Percentiles rank a stretch among this genome's conserved stretches.
phyloP scores from a whole-genome alignment of 306 rosid species.

The Quillaja saponaria region DNA sequence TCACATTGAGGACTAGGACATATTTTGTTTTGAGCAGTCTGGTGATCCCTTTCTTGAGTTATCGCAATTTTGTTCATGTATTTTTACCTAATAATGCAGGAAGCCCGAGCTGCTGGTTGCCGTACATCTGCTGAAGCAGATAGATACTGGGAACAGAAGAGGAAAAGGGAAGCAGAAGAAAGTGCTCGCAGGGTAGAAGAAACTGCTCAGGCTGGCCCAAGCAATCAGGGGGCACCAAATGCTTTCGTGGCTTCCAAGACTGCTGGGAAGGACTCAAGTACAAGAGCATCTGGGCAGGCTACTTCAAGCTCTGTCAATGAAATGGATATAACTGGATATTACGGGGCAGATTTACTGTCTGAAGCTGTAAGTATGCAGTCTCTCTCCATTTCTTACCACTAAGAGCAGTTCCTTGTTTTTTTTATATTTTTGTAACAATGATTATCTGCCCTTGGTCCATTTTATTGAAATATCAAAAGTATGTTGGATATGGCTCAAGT shows the following conservation, averaged over 20 bases:
- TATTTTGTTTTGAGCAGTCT: slow-evolving; percentile 1
- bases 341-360: slow-evolving; percentile 78
- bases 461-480: neutral
- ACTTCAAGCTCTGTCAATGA: slow-evolving; percentile 58
- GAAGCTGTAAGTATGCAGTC: slow-evolving; percentile 67
- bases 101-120: slow-evolving; percentile 81
- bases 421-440: neutral
- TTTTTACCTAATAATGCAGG: slow-evolving; percentile 42
- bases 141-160: slow-evolving; percentile 59
- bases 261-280: slow-evolving; percentile 55
- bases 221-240: slow-evolving; percentile 68
- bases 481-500: neutral
- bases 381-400: slow-evolving; percentile 1
- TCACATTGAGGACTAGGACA: neutral
- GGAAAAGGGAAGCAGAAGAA: slow-evolving; percentile 72
- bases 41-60: neutral
- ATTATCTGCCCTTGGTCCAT: neutral
- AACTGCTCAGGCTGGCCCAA: slow-evolving; percentile 55
- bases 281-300: slow-evolving; percentile 63
- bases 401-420: neutral
- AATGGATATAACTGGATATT: slow-evolving; percentile 57
- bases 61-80: slow-evolving; percentile 7
- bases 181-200: slow-evolving; percentile 58
- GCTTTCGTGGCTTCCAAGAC: slow-evolving; percentile 59
- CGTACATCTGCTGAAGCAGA: slow-evolving; percentile 71